These are phyloP conservation scores for Skeletonema potamos DNA, from an alignment of 108 stramenopile genomes.

Conservation along the genomic window DNA sequence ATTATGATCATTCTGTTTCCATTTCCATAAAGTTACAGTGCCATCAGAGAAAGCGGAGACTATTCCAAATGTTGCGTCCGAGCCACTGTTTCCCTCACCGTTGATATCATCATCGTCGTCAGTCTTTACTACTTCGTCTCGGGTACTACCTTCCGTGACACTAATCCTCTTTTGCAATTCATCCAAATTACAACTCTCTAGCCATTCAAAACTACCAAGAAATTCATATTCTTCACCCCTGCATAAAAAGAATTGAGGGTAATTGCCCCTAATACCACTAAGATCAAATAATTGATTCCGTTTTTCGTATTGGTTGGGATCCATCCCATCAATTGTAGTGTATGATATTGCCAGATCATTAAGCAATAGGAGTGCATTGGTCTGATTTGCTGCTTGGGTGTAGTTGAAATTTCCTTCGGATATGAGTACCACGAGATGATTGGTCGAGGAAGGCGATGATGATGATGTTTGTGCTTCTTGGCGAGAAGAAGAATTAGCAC, in stretches of 20 bases:
- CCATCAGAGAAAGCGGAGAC: constrained; percentile 79
- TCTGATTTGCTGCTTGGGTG: neutral
- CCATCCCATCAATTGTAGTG: neutral
- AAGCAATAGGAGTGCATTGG: neutral
- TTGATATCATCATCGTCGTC: too few species aligned
- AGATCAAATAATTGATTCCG: neutral
- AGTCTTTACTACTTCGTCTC: neutral
- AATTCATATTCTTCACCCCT: neutral
- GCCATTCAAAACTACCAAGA: neutral
- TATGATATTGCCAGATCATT: neutral
- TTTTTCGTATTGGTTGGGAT: neutral
- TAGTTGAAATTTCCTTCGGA: neutral
- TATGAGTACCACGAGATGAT: constrained; percentile 1
- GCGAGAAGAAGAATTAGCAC: neutral
- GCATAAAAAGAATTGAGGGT: neutral
- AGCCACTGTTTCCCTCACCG: neutral
- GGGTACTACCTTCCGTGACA: neutral
- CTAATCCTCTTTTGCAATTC: neutral
- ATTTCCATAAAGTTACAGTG: constrained; percentile 64
- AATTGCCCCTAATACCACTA: neutral
- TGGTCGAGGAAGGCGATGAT: neutral
- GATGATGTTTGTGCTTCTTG: neutral
- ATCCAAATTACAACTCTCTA: neutral
- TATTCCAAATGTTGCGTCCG: constrained; percentile 11
- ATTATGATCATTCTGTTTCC: neutral